phyloP scores from a whole-genome alignment of 192 early-diverging fungal genomes.

The Linnemannia schmuckeri region DNA sequence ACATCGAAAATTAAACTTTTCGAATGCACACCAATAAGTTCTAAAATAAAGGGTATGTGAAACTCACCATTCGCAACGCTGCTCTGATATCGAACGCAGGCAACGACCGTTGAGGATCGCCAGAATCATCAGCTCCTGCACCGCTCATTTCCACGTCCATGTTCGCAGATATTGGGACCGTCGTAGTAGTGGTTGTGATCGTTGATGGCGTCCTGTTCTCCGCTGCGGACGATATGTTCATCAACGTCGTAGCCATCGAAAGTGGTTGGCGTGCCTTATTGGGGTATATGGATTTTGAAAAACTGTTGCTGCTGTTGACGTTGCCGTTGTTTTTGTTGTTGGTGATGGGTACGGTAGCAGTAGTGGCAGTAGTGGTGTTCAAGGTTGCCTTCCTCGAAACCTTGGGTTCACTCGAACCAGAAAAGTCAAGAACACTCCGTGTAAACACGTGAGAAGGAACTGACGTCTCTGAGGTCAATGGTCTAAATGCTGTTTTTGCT shows the following conservation, averaged over 20 bases:
- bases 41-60: not conserved
- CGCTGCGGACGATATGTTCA: not conserved
- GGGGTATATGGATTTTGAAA: not conserved
- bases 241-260: not conserved
- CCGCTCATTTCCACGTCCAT: not conserved
- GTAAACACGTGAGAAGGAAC: not conserved
- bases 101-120: not conserved
- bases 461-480: not conserved
- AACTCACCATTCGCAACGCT: not conserved
- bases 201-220: not conserved
- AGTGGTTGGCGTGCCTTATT: not conserved
- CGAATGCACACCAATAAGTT: too few species aligned
- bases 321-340: not conserved
- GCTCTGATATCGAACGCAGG: not conserved
- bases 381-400: not conserved
- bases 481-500: not conserved
- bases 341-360: not conserved
- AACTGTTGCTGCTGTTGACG: not conserved
- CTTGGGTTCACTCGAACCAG: not conserved
- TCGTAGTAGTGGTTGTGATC: not conserved
- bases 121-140: not conserved
- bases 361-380: not conserved
- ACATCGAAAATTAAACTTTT: not conserved
- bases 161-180: not conserved
- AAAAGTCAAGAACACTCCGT: slow-evolving; percentile 22